These are phyloP conservation scores for Balamuthia mandrillaris DNA, from an alignment of 208 protist species.

Conservation along the genomic window DNA sequence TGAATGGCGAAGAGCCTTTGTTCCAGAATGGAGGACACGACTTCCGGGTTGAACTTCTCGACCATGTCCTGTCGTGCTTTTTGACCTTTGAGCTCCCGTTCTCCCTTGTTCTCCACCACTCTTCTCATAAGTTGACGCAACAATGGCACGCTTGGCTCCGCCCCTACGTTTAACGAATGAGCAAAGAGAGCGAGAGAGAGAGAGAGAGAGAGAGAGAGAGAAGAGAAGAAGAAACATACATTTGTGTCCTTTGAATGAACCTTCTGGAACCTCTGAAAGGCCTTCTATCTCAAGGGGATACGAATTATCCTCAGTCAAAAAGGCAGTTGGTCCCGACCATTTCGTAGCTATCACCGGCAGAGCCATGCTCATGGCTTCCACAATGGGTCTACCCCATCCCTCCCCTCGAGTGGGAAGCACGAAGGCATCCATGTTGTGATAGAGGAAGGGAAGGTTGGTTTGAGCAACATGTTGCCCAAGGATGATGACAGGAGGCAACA, in stretches of 20 bases:
- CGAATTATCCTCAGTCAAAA: conserved; percentile 56
- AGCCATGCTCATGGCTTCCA: conserved; percentile 70
- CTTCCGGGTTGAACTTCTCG: neutral
- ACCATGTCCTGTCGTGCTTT: neutral
- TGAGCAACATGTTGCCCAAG: conserved; percentile 28
- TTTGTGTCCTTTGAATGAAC: neutral
- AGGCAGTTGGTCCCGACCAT: conserved; percentile 63
- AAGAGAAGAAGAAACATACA: neutral
- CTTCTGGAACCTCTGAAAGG: neutral
- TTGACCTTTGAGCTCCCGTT: neutral
- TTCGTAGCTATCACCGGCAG: conserved; percentile 65
- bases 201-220: neutral
- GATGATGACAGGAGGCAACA: neutral
- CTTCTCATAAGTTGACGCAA: conserved; percentile 1
- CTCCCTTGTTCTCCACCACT: conserved; percentile 3
- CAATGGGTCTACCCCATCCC: conserved; percentile 69
- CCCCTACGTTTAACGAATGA: neutral
- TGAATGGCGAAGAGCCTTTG: too few relatives aligned
- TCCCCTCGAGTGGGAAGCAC: conserved; percentile 79
- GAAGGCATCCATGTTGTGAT: conserved; percentile 75
- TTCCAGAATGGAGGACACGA: too few relatives aligned
- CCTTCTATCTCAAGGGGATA: conserved; percentile 34
- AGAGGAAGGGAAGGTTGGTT: conserved; percentile 65
- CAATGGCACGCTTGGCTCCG: neutral
- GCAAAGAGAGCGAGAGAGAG: neutral